Conservation (phyloP, 148 eudicot species). For the Limonium bicolor region DNA sequence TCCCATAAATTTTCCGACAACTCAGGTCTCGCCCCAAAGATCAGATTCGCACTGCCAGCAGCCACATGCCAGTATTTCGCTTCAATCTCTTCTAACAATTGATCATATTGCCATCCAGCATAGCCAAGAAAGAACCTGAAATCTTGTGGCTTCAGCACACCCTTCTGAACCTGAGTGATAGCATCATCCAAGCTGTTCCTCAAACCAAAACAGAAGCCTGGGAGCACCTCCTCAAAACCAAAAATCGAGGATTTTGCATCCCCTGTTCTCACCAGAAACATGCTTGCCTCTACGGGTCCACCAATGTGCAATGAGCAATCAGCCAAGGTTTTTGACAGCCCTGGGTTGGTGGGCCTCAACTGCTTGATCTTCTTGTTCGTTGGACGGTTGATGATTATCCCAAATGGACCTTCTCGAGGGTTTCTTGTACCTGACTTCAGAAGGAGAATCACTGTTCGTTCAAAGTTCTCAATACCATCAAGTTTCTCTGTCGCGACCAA, state of each 20-base stretch:
- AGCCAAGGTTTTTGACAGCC: constrained; percentile 53
- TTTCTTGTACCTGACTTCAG: constrained; percentile 70
- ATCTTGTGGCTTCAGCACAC: constrained; percentile 67
- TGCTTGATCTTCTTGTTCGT: constrained; percentile 64
- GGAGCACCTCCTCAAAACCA: constrained; percentile 70
- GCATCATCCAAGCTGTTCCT: constrained; percentile 75
- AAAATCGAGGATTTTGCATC: constrained; percentile 28
- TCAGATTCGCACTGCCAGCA: constrained; percentile 64
- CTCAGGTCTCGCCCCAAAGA: constrained; percentile 25
- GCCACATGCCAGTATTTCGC: constrained; percentile 81
- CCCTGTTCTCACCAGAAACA: constrained; percentile 44
- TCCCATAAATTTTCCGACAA: constrained; percentile 75
- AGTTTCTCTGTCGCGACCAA: constrained; percentile 95
- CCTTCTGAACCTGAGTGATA: constrained; percentile 57
- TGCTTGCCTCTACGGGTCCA: constrained; percentile 85
- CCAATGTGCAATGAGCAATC: constrained; percentile 91
- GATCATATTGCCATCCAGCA: constrained; percentile 95
- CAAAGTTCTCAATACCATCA: constrained; percentile 68
- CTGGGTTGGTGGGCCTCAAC: constrained; percentile 61
- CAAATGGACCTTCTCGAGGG: constrained; percentile 87
- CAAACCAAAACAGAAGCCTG: constrained; percentile 68
- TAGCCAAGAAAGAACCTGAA: constrained; percentile 87
- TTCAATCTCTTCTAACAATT: constrained; percentile 64
- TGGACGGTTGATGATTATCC: constrained; percentile 76
- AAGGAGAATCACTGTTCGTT: constrained; percentile 82